These are phyloP conservation scores for Parmelia sp. DNA, from an alignment of 495 filamentous ascomycete genomes.

Conservation along the genomic window DNA sequence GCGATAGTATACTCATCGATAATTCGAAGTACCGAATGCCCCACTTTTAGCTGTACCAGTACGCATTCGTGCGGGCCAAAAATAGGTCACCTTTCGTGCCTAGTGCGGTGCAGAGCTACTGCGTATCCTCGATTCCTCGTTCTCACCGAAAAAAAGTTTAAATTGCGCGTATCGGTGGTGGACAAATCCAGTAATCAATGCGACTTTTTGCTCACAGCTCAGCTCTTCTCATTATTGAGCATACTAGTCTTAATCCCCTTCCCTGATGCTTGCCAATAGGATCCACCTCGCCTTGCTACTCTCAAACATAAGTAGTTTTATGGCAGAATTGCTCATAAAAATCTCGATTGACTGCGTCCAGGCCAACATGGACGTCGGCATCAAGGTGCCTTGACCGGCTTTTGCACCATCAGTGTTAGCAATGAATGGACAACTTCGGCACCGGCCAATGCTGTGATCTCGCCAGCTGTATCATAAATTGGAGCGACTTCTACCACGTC, in stretches of 20 bases:
- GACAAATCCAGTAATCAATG: not conserved
- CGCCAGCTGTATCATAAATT: constrained; percentile 44
- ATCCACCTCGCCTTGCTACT: not conserved
- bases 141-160: no score
- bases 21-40: not conserved
- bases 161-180: not conserved
- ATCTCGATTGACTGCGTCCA: constrained; percentile 23
- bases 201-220: not conserved
- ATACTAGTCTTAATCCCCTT: no score
- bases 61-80: not conserved
- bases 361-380: not conserved
- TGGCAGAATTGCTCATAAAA: not conserved
- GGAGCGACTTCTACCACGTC: constrained; percentile 51
- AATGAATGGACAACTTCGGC: constrained; percentile 44
- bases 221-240: no score
- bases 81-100: not conserved
- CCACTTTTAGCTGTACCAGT: not conserved
- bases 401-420: constrained; percentile 38
- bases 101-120: no score
- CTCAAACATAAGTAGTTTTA: not conserved
- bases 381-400: constrained; percentile 29
- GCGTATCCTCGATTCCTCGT: not conserved
- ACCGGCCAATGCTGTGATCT: constrained; percentile 43
- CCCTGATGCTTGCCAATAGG: not conserved
- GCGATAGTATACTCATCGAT: no score